Base-by-base conservation (phyloP, 2,329 filamentous ascomycete genomes). In the Neoarthrinium moseri region DNA sequence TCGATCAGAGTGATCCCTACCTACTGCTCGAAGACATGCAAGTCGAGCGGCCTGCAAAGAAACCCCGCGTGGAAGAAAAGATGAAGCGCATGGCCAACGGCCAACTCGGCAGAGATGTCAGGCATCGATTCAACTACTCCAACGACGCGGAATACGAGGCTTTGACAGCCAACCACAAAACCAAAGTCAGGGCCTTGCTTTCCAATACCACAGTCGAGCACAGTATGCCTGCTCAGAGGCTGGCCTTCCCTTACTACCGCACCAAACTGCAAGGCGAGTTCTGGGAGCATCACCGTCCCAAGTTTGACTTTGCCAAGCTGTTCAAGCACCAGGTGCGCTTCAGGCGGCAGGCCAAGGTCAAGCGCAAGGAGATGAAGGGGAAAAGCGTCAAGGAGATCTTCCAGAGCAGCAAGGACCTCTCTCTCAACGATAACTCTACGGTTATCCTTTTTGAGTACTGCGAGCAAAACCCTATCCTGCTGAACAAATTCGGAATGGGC, bases 401-500 rank as follows among this genome's bases (percentile, higher is more conserved):
- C 67, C 79, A 81, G 22, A 81, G 81, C 18, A 89, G 91, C 1
- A 89, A 87, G 60, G 88, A 96, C 56, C 74, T 99, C 15, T 90
- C 88, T 21, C 74, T 96, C 56, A 87, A 83, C 51, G 94, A 99
- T 66, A 96, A 96, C 61, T 91, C 92, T 0, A 87, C 84, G 33
- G 85, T 90, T 17, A 78, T 96, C 5, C 78, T 99, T 12, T 86
- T 97, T 26, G 94, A 99, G 67, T 99, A 99, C 64, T 95, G 90
- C 7, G 94, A 99, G 67, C 91, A 96, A 59, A 86, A 90, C 51
- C 94, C 94, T 1, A 87, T 86, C 8, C 90, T 95, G 49, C 73
- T 99, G 51, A 96, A 92, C 34, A 96, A 95, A 62, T 96, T 96
- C 59, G 94, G 92, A 54, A 99, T 99, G 94, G 91, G 91, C 43